A percentile compares a stretch with the other conserved stretches of the same genome.
phyloP scores from a whole-genome alignment of 768 basidiomycete species.

The Brasilioporus rufonigricans region DNA sequence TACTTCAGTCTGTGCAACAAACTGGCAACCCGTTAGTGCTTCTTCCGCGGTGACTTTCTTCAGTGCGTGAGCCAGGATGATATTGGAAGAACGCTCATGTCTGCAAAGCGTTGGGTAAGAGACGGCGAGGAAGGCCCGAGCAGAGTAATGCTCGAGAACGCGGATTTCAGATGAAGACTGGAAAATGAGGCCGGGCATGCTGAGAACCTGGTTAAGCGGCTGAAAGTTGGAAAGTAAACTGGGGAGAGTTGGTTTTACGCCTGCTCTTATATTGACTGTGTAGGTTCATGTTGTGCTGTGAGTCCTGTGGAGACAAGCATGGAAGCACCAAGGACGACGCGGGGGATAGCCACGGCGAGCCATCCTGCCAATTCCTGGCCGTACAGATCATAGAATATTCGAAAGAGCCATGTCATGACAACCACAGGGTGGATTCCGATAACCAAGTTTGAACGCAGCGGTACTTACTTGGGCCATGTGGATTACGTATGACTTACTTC shows the following conservation, averaged over 20 bases:
- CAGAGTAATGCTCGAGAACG: slow-evolving; percentile 39
- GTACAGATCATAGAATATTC: background rate
- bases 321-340: background rate
- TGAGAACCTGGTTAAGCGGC: background rate
- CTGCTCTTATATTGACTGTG: slow-evolving; percentile 8
- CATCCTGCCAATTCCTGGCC: slow-evolving; percentile 1
- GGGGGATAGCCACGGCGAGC: slow-evolving; percentile 13
- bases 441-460: slow-evolving; percentile 1
- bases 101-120: slow-evolving; percentile 41
- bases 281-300: slow-evolving; percentile 14
- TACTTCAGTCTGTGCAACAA: slow-evolving; percentile 35
- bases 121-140: slow-evolving; percentile 40
- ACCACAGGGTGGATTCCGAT: slow-evolving; percentile 22
- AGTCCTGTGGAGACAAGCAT: slow-evolving; percentile 20
- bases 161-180: slow-evolving; percentile 20
- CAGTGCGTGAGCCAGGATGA: slow-evolving; percentile 51
- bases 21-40: slow-evolving; percentile 37
- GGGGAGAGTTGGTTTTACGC: background rate
- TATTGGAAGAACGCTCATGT: slow-evolving; percentile 50
- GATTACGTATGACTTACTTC: background rate
- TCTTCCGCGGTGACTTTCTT: slow-evolving; percentile 39
- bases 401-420: background rate
- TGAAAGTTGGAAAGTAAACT: slow-evolving; percentile 1
- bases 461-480: background rate
- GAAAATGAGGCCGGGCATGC: slow-evolving; percentile 32